Base-by-base conservation (phyloP, 352 stramenopile genomes). In the Phytophthora boehmeriae region DNA sequence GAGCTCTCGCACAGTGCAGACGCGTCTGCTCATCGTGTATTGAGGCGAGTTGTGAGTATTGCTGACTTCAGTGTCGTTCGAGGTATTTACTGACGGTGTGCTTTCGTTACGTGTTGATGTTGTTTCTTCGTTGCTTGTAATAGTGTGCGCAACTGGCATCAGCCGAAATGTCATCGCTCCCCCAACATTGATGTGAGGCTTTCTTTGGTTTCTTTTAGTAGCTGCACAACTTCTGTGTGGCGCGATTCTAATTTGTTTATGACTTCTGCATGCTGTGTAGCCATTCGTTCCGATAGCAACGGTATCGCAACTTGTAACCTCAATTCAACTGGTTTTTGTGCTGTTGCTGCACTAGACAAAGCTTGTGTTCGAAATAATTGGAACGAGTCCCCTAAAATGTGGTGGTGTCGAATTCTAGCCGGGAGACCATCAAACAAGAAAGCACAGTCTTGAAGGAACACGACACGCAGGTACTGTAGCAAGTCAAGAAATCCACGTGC, bases 291-390 rank as follows among this genome's bases (percentile, higher is more conserved):
- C 4, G 46, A 48, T n/a, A 63, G 38, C 13, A 52, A 44, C 22
- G 27, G 46, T 27, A 63, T 63, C 14, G 46, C 55, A 45, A 51
- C 55, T 49, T 56, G 27, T 28, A 56, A 14, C 44, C 56, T 20
- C 45, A 63, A 46, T 48, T 63, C 38, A 42, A 56, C 38, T 0
- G 46, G 55, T 8, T 17, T 20, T 16, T 50, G 9, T 10, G 45
- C 30, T n/a, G 5, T 45, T 10, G 9, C 10, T 4, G 46, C 36
- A 0, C 28, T 17, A 16, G 28, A 4, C 13, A 63, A 19, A 19
- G 28, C 38, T 38, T 41, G 11, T 32, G 38, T 17, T 1, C 46
- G 28, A 22, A 45, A 57, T 27, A 53, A 27, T 13, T 52, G 53
- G 25, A 60, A 60, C 16, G 19, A 2, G 14, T 46, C 53, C 8